Evolutionary conservation across 164 flowering plant species (phyloP), one percentile per base, ranked within the genome.

Genomic region (Vitis rupestris): DNA sequence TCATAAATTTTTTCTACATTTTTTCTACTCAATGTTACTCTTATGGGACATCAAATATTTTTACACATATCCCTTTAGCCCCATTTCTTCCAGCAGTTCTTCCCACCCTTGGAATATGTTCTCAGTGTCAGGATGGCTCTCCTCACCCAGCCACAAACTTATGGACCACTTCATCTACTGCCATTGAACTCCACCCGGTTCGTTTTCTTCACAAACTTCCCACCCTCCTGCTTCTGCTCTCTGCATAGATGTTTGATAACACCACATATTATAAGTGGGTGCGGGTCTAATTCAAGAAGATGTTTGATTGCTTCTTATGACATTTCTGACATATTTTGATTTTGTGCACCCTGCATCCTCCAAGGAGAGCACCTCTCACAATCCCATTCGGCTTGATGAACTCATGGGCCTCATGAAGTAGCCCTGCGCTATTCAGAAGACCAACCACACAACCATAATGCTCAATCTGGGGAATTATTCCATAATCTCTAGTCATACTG

Each of bases 371-470:
- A 37, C 92, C 90, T 88, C 89, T 85, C 3, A 83, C 84, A 58
- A 83, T 86, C 49, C 85, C 82, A 78, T 81, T 86, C 9, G 85
- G 84, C 65, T 77, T 72, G 23, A 86, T 88, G 72, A 82, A 80
- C 58, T 86, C 82, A 52, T 75, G 76, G 8, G 90, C 90, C 74
- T 88, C 90, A 64, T 77, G 59, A n/a, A 88, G 80, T n/a, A 82
- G 77, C 48, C 93, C 93, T 15, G 90, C 83, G 10, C 90, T 73
- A 63, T 89, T 86, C 2, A 81, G 81, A 27, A 88, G 84, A 82
- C 86, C 90, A 65, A 86, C 90, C 86, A 88, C 77, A 70, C 90
- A 88, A 14, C 90, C 93, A 61, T 84, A 86, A 62, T 88, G 93
- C 68, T 85, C 90, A 15, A 85, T 80, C 53, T 69, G 50, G 4